Evolutionary conservation across 352 stramenopile species (phyloP).

Genomic region (Paralagenidium karlingii): DNA sequence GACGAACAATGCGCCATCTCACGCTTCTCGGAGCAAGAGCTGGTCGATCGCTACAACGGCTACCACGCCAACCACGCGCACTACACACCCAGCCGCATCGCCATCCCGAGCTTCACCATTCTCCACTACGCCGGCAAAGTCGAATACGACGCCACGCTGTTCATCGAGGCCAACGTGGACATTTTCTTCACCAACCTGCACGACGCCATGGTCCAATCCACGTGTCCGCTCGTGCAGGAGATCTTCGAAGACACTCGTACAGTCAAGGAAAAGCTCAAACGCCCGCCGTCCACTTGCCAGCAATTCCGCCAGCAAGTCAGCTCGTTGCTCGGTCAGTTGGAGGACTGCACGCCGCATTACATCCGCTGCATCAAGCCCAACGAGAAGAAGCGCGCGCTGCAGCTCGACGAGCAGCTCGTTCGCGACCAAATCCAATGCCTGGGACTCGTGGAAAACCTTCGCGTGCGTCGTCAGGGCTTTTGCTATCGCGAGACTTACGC

Average conservation of each 20-base stretch:
- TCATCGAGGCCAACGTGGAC: slow-evolving; percentile 78
- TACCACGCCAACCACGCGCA: slow-evolving; percentile 57
- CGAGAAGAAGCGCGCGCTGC: slow-evolving; percentile 41
- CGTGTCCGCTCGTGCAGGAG: slow-evolving; percentile 55
- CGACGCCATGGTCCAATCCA: slow-evolving; percentile 54
- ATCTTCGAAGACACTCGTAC: slow-evolving; percentile 73
- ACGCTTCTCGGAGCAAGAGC: slow-evolving; percentile 47
- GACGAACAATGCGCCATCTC: slow-evolving; percentile 73
- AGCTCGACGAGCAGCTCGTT: not conserved
- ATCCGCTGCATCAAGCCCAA: slow-evolving; percentile 88
- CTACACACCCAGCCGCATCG: slow-evolving; percentile 60
- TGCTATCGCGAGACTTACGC: slow-evolving; percentile 75
- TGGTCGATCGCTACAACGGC: slow-evolving; percentile 68
- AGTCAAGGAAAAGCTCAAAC: slow-evolving; percentile 73
- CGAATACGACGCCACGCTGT: slow-evolving; percentile 75
- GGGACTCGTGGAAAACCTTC: slow-evolving; percentile 64
- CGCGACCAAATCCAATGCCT: slow-evolving; percentile 68
- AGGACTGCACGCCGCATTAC: slow-evolving; percentile 84
- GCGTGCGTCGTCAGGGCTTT: slow-evolving; percentile 73
- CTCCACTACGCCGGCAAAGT: slow-evolving; percentile 79
- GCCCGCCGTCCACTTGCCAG: slow-evolving; percentile 67
- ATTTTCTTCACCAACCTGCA: slow-evolving; percentile 80
- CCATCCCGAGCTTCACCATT: slow-evolving; percentile 63
- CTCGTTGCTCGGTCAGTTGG: slow-evolving; percentile 72
- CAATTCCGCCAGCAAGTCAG: slow-evolving; percentile 73